These are phyloP conservation scores for Pisolithus microcarpus DNA, from an alignment of 768 basidiomycete genomes.

Conservation along the genomic window DNA sequence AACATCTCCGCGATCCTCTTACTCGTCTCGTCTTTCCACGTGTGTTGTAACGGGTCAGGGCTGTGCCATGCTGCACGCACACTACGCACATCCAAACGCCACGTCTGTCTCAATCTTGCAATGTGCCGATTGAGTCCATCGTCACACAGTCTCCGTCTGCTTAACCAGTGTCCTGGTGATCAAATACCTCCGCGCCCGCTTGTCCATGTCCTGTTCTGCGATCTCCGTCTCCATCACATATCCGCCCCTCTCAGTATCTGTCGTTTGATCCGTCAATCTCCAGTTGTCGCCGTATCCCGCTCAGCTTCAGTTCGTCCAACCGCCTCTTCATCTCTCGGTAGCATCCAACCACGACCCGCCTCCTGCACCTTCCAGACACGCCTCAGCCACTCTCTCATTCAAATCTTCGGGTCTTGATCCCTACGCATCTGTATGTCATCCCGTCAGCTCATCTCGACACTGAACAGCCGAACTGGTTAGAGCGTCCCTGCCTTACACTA, in stretches of 20 bases:
- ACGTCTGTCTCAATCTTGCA: neutral
- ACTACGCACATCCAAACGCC: neutral
- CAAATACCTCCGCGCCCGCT: neutral
- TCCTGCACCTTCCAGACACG: neutral
- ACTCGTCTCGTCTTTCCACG: neutral
- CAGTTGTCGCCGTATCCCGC: neutral
- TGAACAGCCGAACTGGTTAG: neutral
- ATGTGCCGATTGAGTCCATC: neutral
- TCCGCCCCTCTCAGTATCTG: neutral
- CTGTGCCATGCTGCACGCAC: neutral
- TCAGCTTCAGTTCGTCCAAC: neutral
- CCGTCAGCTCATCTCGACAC: neutral
- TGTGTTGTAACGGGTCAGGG: neutral
- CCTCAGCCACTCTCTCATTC: neutral
- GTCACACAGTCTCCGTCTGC: neutral
- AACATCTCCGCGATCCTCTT: neutral
- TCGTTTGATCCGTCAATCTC: neutral
- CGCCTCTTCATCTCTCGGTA: neutral
- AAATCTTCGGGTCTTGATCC: neutral
- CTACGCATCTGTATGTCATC: neutral
- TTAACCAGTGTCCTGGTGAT: neutral
- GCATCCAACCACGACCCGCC: neutral
- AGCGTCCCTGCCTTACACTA: neutral
- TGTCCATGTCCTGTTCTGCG: neutral
- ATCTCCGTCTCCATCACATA: neutral